A percentile compares a stretch with the other conserved stretches of the same genome.
Conservation (phyloP, 2,329 filamentous ascomycete genomes). For the Exophiala oligosperma region DNA sequence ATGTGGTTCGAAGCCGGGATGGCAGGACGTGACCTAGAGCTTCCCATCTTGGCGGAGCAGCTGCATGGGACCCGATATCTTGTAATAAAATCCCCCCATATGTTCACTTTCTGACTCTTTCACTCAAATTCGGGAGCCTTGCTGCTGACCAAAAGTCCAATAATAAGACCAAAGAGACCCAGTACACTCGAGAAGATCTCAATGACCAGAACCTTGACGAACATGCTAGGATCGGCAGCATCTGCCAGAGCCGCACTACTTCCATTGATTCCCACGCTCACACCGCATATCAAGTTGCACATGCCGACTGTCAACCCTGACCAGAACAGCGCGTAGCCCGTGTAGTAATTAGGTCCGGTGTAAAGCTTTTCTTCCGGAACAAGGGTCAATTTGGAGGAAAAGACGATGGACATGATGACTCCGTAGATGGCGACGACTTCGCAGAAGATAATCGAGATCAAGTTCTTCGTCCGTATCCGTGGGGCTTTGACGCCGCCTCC, state of each 20-base stretch:
- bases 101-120: neutral
- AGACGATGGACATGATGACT: slow-evolving; percentile 99
- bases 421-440: slow-evolving; percentile 99
- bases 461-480: slow-evolving; percentile 97
- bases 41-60: too few relatives aligned
- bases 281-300: slow-evolving; percentile 94
- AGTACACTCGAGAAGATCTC: slow-evolving; percentile 99
- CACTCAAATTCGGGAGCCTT: slow-evolving; percentile 73
- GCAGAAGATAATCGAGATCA: slow-evolving; percentile 99
- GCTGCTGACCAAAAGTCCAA: slow-evolving; percentile 82
- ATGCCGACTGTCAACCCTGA: slow-evolving; percentile 88
- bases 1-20: too few relatives aligned
- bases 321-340: slow-evolving; percentile 95
- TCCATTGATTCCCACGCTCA: slow-evolving; percentile 96
- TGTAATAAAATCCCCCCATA: neutral
- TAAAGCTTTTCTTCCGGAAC: slow-evolving; percentile 66
- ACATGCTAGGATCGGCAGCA: slow-evolving; percentile 89
- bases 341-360: slow-evolving; percentile 82
- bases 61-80: neutral
- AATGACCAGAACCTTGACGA: slow-evolving; percentile 98
- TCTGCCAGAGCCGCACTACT: slow-evolving; percentile 95
- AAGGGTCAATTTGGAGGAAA: slow-evolving; percentile 76
- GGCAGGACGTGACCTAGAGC: too few relatives aligned
- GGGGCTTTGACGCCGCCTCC: slow-evolving; percentile 96
- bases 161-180: slow-evolving; percentile 92